phyloP scores from a whole-genome alignment of 2,329 filamentous ascomycete species.

The Colletotrichum lindemuthianum region DNA sequence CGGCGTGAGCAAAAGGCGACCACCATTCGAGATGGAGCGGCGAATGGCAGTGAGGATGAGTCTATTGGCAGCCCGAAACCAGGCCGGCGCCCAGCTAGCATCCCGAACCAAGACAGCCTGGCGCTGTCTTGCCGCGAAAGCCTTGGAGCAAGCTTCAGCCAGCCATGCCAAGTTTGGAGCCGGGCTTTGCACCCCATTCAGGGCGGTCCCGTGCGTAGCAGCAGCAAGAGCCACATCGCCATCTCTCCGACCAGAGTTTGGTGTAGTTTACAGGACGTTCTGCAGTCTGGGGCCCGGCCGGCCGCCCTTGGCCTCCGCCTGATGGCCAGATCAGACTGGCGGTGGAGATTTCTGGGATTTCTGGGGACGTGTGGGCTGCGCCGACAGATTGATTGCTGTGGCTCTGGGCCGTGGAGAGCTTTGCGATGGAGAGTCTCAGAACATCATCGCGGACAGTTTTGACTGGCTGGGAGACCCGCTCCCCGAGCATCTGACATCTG shows the following conservation, averaged over 20 bases:
- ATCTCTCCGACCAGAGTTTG: conserved; percentile 14
- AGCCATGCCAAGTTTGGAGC: conserved; percentile 2
- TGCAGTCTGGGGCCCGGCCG: conserved; percentile 17
- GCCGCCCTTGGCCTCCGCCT: conserved; percentile 19
- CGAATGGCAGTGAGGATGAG: conserved; percentile 11
- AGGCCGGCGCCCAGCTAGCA: conserved; percentile 20
- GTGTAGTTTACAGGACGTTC: conserved; percentile 24
- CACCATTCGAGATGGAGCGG: neutral
- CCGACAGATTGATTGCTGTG: conserved; percentile 23
- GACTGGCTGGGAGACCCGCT: conserved; percentile 9
- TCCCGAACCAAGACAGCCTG: neutral
- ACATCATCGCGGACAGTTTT: conserved; percentile 3
- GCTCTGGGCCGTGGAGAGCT: conserved; percentile 18
- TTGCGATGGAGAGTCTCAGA: conserved; percentile 13
- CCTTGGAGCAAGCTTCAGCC: conserved; percentile 3
- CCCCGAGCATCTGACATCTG: conserved; percentile 1
- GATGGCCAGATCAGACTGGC: conserved; percentile 14
- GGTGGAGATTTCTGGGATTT: conserved; percentile 29
- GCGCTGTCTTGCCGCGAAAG: neutral
- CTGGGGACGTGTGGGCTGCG: conserved; percentile 6
- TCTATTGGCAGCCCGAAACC: conserved; percentile 10
- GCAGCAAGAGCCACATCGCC: conserved; percentile 16
- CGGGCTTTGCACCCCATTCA: conserved; percentile 1
- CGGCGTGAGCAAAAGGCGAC: conserved; percentile 4
- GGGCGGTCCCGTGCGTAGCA: conserved; percentile 4